Percentiles rank a stretch among this genome's conserved stretches.
Conservation (phyloP, 495 filamentous ascomycete species). For the Annulohypoxylon stygium region DNA sequence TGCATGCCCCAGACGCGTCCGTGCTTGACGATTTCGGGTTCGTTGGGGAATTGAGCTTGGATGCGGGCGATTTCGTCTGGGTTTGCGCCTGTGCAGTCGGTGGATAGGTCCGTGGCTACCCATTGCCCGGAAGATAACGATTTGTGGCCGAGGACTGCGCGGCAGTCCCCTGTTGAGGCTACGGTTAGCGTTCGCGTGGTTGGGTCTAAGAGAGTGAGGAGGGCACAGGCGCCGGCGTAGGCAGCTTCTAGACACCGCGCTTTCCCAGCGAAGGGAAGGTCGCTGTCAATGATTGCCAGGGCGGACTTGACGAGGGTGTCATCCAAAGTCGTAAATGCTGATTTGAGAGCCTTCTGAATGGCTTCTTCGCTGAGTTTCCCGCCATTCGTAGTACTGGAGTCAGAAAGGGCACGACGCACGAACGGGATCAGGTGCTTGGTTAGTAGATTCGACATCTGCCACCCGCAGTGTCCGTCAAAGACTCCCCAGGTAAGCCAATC, state of each 20-base stretch:
- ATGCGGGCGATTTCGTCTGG: conserved; percentile 64
- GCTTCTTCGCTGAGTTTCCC: conserved; percentile 43
- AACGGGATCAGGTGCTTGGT: conserved; percentile 57
- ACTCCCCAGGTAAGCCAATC: conserved; percentile 61
- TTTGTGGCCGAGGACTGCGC: conserved; percentile 70
- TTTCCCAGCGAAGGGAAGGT: conserved; percentile 45
- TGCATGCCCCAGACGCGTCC: conserved; percentile 69
- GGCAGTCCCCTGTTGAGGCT: conserved; percentile 70
- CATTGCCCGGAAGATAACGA: conserved; percentile 59
- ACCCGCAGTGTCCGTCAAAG: conserved; percentile 67
- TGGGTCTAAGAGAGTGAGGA: conserved; percentile 69
- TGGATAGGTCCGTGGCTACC: conserved; percentile 64
- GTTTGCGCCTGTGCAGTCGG: conserved; percentile 72
- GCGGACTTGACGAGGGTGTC: conserved; percentile 62
- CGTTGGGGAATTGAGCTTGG: conserved; percentile 68
- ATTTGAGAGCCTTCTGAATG: conserved; percentile 59
- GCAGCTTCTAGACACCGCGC: conserved; percentile 56
- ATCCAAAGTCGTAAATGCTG: conserved; percentile 66
- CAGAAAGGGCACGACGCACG: conserved; percentile 53
- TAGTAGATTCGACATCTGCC: conserved; percentile 60
- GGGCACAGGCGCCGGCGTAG: conserved; percentile 70
- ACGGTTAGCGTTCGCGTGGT: conserved; percentile 64
- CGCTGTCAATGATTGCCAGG: conserved; percentile 48
- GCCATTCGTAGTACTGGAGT: conserved; percentile 40
- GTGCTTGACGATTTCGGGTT: conserved; percentile 65